phyloP scores from a whole-genome alignment of 139 green algal genomes.

The Chlorella sp. region DNA sequence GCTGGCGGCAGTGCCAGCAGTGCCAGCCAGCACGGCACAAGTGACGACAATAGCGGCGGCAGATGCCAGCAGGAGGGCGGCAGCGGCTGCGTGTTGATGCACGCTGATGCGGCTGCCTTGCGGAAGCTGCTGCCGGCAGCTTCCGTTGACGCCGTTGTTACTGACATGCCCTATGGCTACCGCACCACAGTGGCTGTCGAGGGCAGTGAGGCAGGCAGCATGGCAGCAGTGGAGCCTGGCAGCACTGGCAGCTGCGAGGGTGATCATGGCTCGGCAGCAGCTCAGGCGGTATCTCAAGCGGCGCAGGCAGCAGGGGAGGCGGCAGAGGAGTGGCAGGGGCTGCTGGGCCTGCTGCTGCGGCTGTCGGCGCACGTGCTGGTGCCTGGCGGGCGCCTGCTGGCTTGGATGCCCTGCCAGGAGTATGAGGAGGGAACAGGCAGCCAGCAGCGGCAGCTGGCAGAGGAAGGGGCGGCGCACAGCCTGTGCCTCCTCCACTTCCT shows the following conservation, averaged over 20 bases:
- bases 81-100: background rate
- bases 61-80: background rate
- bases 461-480: background rate
- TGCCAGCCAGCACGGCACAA: background rate
- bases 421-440: background rate
- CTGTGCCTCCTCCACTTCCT: conserved; percentile 28
- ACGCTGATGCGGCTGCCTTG: background rate
- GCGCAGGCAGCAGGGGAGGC: background rate
- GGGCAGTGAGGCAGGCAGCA: background rate
- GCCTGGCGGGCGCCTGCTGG: conserved; percentile 27
- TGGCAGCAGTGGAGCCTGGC: background rate
- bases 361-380: conserved; percentile 10
- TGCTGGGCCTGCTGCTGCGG: conserved; percentile 17
- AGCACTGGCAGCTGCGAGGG: background rate
- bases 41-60: background rate
- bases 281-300: background rate
- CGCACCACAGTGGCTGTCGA: background rate
- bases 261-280: background rate
- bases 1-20: background rate
- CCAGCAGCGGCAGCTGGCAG: background rate
- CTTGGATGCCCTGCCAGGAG: conserved; percentile 21
- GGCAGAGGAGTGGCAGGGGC: background rate
- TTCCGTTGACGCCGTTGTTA: background rate
- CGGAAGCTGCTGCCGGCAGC: background rate
- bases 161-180: conserved; percentile 32